Evolutionary conservation across 306 rosid genomes (phyloP).

Genomic region (Cicer cuneatum): DNA sequence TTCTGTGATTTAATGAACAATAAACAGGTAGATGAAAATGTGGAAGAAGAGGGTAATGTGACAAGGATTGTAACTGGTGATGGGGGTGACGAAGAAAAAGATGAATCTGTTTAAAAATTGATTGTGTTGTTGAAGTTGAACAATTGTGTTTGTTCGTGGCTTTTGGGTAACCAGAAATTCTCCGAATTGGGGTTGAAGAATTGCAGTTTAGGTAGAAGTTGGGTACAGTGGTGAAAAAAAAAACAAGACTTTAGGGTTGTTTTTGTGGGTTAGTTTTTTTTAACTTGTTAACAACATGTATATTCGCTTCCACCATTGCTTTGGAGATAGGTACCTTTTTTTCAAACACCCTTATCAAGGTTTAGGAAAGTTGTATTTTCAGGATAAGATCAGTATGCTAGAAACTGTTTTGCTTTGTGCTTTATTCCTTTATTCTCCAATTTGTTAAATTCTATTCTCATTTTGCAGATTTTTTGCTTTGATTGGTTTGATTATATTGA

Average conservation of each 20-base stretch:
- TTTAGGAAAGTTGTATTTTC: conserved; percentile 68
- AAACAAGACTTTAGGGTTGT: conserved; percentile 53
- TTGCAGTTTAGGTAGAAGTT: conserved; percentile 55
- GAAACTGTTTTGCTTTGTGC: conserved; percentile 46
- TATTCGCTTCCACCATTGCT: conserved; percentile 67
- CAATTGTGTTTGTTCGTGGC: conserved; percentile 21
- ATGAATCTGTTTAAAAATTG: conserved; percentile 44
- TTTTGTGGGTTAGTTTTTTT: conserved; percentile 55
- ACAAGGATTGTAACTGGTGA: conserved; percentile 39
- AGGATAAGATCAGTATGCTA: conserved; percentile 52
- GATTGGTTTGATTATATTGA: conserved; percentile 37
- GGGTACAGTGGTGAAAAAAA: conserved; percentile 66
- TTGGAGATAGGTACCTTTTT: conserved; percentile 59
- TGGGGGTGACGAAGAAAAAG: conserved; percentile 49
- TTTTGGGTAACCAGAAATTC: conserved; percentile 50
- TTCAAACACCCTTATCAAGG: conserved; percentile 52
- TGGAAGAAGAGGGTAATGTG: conserved; percentile 37
- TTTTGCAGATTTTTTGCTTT: conserved; percentile 38
- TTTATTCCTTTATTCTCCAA: conserved; percentile 46
- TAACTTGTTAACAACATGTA: conserved; percentile 70
- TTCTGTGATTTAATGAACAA: conserved; percentile 66
- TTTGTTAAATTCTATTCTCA: conserved; percentile 47
- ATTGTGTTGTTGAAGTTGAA: background rate
- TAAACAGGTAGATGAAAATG: conserved; percentile 46
- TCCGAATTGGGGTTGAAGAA: conserved; percentile 6